phyloP scores from a whole-genome alignment of 352 stramenopile species.

The Pythium plurisporium region DNA sequence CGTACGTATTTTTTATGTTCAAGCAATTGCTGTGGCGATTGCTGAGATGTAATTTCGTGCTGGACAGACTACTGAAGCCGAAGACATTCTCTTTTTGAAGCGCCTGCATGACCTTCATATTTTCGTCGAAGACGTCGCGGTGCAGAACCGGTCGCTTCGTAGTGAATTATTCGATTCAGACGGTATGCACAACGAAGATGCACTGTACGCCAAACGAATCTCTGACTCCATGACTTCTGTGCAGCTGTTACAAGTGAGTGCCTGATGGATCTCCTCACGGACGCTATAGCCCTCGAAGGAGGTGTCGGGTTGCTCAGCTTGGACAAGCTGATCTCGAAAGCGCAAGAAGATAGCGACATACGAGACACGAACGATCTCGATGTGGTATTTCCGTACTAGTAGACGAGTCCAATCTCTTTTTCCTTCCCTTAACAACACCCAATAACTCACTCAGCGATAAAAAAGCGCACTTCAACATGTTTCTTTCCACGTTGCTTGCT shows the following conservation, averaged over 20 bases:
- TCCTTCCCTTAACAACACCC: too few species aligned
- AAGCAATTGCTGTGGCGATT: not conserved
- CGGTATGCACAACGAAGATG: not conserved
- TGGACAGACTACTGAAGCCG: too few species aligned
- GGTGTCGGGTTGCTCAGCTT: not conserved
- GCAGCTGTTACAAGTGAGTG: slow-evolving; percentile 9
- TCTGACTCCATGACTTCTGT: not conserved
- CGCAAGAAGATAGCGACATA: not conserved
- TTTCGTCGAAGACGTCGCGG: slow-evolving; percentile 10
- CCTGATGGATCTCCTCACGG: slow-evolving; percentile 9
- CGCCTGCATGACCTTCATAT: slow-evolving; percentile 5
- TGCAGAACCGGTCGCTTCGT: not conserved
- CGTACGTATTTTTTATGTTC: not conserved
- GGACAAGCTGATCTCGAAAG: not conserved
- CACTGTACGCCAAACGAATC: not conserved
- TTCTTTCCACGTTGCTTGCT: slow-evolving; percentile 3
- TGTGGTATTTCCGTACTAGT: not conserved
- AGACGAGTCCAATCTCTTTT: not conserved
- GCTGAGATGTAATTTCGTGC: too few species aligned
- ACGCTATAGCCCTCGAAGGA: slow-evolving; percentile 7
- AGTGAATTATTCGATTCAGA: not conserved
- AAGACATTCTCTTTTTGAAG: slow-evolving; percentile 8
- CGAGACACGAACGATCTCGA: not conserved
- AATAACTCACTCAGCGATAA: not conserved
- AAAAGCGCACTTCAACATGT: slow-evolving; percentile 6